These are phyloP conservation scores for Camellia lanceoleosa DNA, from an alignment of 148 eudicot species.

Conservation along the genomic window DNA sequence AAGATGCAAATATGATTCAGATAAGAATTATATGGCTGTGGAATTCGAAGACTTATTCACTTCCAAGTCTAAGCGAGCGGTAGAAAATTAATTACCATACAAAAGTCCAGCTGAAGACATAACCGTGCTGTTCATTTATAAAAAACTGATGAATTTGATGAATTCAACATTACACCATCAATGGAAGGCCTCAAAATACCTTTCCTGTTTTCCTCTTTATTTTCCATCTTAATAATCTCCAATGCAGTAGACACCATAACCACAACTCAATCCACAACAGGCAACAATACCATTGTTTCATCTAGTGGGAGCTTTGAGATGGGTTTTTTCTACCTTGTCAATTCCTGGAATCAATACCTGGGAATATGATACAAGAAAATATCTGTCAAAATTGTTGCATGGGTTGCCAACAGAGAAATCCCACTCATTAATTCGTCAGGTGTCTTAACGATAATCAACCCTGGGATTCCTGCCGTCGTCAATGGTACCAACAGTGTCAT, in stretches of 20 bases:
- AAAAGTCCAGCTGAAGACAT: too few species aligned
- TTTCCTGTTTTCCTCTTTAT: not conserved
- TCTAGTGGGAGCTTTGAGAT: conserved; percentile 10
- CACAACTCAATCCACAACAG: not conserved
- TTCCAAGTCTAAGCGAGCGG: too few species aligned
- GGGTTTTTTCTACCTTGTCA: conserved; percentile 11
- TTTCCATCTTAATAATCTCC: not conserved
- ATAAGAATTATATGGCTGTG: too few species aligned
- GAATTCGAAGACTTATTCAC: too few species aligned
- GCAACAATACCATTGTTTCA: conserved; percentile 13
- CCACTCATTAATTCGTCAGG: conserved; percentile 12
- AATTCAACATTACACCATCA: not conserved
- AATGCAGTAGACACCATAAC: conserved; percentile 8
- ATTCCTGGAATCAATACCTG: conserved; percentile 3
- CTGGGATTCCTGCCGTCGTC: not conserved
- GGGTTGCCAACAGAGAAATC: conserved; percentile 18
- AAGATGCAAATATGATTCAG: too few species aligned
- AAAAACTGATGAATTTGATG: too few species aligned
- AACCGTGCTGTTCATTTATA: not conserved
- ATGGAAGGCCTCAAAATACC: not conserved
- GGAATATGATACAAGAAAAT: conserved; percentile 13
- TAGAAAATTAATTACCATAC: not conserved
- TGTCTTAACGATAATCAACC: not conserved
- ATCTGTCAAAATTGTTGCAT: not conserved
- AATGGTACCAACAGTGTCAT: conserved; percentile 1